These are phyloP conservation scores for Orbilia javanica DNA, from an alignment of 2,329 filamentous ascomycete genomes.

Conservation along the genomic window DNA sequence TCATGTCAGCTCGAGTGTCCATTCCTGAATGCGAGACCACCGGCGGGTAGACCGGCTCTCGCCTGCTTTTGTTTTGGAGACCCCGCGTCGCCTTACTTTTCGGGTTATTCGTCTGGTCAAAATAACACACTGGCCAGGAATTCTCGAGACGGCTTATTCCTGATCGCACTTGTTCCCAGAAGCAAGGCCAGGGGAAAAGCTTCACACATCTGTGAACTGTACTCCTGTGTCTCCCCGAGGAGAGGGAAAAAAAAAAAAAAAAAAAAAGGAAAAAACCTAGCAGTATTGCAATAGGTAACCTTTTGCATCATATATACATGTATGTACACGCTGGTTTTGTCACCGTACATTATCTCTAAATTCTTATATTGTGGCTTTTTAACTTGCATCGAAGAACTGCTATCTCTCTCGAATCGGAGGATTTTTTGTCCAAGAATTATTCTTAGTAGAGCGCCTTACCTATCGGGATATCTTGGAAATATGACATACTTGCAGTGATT, in stretches of 20 bases:
- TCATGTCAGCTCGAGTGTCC: constrained; percentile 8
- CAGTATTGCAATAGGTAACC: background rate
- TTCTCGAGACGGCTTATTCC: constrained; percentile 21
- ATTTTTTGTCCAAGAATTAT: constrained; percentile 23
- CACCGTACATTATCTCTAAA: constrained; percentile 47
- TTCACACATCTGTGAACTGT: background rate
- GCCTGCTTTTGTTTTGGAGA: background rate
- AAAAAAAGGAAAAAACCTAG: too few relatives aligned
- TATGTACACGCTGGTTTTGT: constrained; percentile 13
- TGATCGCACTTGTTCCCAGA: background rate
- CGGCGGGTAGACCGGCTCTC: background rate
- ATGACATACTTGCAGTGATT: constrained; percentile 17
- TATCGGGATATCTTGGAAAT: constrained; percentile 33
- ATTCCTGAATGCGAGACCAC: constrained; percentile 8
- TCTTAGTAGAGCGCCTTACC: constrained; percentile 33
- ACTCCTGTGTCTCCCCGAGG: background rate
- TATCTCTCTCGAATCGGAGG: constrained; percentile 56
- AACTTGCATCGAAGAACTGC: background rate
- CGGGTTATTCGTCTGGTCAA: background rate
- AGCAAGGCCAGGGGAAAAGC: background rate
- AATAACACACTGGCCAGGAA: background rate
- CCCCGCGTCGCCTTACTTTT: background rate
- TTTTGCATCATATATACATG: constrained; percentile 10
- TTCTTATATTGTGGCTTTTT: constrained; percentile 14
- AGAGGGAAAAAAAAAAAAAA: background rate